Conservation (phyloP, 176 grass and related monocot genomes). For the Rhynchospora pubera region DNA sequence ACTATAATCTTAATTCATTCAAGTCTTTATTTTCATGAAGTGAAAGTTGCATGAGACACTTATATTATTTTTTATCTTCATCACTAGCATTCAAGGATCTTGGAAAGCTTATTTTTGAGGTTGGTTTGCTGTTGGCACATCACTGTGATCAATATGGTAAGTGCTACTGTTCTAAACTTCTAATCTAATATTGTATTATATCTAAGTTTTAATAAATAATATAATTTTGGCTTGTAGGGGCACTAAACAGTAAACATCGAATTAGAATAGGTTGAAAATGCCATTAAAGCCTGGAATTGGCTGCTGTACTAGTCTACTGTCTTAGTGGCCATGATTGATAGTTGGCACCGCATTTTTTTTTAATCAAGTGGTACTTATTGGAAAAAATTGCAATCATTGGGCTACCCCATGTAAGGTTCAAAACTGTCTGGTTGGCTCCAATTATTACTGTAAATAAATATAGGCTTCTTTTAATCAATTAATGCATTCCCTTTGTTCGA, state of each 20-base stretch:
- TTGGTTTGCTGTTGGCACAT: constrained; percentile 85
- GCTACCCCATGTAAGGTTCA: neutral
- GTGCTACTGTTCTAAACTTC: constrained; percentile 21
- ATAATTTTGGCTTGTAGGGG: neutral
- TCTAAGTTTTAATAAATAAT: constrained; percentile 4
- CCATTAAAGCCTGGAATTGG: neutral
- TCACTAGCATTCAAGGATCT: constrained; percentile 78
- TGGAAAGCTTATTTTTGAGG: constrained; percentile 77
- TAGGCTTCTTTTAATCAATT: neutral
- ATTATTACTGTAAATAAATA: neutral
- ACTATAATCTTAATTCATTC: neutral
- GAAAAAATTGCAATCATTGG: neutral
- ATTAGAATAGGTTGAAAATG: neutral
- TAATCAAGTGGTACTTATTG: neutral
- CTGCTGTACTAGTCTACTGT: neutral
- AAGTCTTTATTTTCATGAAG: neutral
- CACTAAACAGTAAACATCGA: neutral
- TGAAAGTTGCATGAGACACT: neutral
- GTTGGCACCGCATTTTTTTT: neutral
- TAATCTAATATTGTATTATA: neutral
- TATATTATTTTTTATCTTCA: neutral
- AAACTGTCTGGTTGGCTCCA: neutral
- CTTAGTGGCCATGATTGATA: neutral
- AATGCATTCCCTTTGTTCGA: neutral
- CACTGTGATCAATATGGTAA: constrained; percentile 89